Evolutionary conservation across 345 rosid species (phyloP), one percentile per base, ranked within the genome.

Genomic region (Populus nigra): DNA sequence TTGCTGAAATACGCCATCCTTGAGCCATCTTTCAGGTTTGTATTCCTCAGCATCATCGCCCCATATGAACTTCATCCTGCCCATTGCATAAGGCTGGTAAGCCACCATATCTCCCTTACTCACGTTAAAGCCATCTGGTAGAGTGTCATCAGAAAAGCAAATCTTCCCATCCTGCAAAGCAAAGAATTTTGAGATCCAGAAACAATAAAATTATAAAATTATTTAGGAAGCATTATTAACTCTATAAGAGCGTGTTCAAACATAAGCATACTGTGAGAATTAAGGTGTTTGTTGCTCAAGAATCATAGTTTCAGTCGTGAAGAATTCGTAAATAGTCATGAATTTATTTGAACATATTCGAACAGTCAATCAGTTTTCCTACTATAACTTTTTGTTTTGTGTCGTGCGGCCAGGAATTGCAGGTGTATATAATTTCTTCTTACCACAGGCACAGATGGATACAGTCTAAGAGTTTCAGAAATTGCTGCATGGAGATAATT

Each of bases 381-480:
- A 47, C 5, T 47, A 13, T 0, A 47, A 47, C 1, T 47, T 47
- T 1, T 47, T 47, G 16, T 47, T 47, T 10, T 41, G 13, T 41
- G 16, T 47, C 1, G 16, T 15, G 50, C 50, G 17, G 18, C 16
- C 50, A 47, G 50, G 50, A 47, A 47, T 3, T 47, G 50, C 50
- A 13, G 17, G 50, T 15, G 17, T 18, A 47, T 4, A 47, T 47
- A 13, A 47, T 47, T 47, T 47, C 36, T 47, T 47, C 50, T 39
- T 85, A 85, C 87, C 87, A 81, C 80, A 55, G 89, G 86, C 77
- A 87, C 85, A 31, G 84, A 87, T 1, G 88, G 89, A 72, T 81
- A 77, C 10, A 87, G 86, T 59, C 89, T 83, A 53, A 87, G 86
- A 59, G 88, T 81, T 77, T 85, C 89, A 3, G 79, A 81, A 53